Evolutionary conservation across 208 protist genomes (phyloP).

Genomic region (Crithidia mellificae): DNA sequence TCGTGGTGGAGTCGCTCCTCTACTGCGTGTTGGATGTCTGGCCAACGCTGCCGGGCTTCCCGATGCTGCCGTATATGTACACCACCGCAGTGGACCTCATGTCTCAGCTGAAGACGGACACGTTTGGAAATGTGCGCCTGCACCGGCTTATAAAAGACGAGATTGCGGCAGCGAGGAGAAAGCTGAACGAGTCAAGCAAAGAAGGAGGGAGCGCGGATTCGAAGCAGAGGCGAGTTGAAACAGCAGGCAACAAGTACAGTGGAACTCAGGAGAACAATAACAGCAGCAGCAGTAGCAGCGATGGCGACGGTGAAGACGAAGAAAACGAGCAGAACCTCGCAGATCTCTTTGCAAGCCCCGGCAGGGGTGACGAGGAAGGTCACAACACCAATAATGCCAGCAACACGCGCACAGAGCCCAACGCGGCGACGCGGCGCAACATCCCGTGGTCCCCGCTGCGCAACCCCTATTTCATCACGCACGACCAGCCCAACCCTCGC

Average conservation of each 20-base stretch:
- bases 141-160: not conserved
- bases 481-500: not conserved
- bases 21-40: slow-evolving; percentile 46
- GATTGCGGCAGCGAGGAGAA: not conserved
- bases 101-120: slow-evolving; percentile 29
- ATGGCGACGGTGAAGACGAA: not conserved
- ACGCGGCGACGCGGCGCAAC: not conserved
- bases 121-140: slow-evolving; percentile 20
- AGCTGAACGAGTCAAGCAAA: no score
- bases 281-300: no score
- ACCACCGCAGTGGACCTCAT: slow-evolving; percentile 38
- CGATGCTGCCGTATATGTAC: slow-evolving; percentile 37
- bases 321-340: not conserved
- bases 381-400: not conserved
- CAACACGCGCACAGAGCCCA: not conserved
- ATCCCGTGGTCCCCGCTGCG: not conserved
- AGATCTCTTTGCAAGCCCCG: not conserved
- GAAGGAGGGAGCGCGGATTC: no score
- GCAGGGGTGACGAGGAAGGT: not conserved
- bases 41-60: slow-evolving; percentile 38
- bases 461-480: not conserved
- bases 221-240: not conserved
- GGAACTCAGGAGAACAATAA: no score
- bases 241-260: no score
- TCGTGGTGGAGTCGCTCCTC: slow-evolving; percentile 34